Percentiles rank a stretch among this genome's conserved stretches.
phyloP scores from a whole-genome alignment of 2,329 filamentous ascomycete genomes.

The Scopulariopsis brevicaulis region DNA sequence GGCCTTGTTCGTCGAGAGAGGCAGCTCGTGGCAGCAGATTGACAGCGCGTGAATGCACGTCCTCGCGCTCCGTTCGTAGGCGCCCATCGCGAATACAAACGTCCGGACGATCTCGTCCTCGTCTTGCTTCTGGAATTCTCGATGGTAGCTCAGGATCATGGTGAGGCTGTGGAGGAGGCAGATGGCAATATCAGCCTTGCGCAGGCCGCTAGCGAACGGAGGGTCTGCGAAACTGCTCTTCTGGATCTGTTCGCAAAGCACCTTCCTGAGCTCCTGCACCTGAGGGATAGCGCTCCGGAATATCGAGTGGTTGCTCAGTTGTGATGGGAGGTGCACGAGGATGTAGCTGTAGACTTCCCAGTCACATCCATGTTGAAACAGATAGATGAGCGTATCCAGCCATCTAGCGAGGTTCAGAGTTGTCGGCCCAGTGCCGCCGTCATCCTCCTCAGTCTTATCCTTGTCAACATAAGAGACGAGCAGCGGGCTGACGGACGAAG shows the following conservation, averaged over 20 bases:
- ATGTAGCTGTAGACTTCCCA: conserved; percentile 94
- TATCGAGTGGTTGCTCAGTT: conserved; percentile 80
- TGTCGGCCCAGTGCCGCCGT: conserved; percentile 18
- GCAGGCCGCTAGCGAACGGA: conserved; percentile 64
- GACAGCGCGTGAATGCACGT: conserved; percentile 91
- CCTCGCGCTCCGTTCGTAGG: conserved; percentile 78
- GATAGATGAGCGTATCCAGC: conserved; percentile 64
- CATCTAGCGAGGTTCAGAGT: conserved; percentile 52
- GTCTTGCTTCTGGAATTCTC: conserved; percentile 70
- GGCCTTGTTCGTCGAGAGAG: conserved; percentile 74
- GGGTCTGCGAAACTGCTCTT: conserved; percentile 71
- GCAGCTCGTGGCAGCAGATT: conserved; percentile 90
- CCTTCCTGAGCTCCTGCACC: conserved; percentile 61
- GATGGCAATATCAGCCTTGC: conserved; percentile 78
- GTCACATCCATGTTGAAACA: conserved; percentile 64
- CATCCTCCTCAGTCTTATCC: conserved; percentile 9
- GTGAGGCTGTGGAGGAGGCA: conserved; percentile 81
- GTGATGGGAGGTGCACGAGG: conserved; percentile 73
- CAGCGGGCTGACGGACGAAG: conserved; percentile 34
- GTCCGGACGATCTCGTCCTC: conserved; percentile 82
- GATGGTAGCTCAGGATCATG: conserved; percentile 83
- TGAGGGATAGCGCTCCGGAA: conserved; percentile 66
- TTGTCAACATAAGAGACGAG: conserved; percentile 26
- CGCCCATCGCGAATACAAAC: conserved; percentile 75
- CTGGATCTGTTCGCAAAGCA: conserved; percentile 75